Conservation (phyloP, 306 rosid species). For the Senna tora region DNA sequence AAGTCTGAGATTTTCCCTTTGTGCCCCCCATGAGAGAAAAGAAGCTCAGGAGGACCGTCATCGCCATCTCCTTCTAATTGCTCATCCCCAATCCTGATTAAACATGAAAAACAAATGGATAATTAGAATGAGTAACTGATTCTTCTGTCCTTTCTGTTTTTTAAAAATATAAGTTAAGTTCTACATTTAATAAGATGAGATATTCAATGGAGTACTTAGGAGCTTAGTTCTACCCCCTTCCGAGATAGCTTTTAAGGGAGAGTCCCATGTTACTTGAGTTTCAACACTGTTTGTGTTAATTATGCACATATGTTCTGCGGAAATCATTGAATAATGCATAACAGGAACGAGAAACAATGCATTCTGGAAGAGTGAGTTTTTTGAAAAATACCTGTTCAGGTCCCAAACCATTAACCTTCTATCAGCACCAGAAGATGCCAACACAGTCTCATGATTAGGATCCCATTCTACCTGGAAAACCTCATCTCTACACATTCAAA, state of each 20-base stretch:
- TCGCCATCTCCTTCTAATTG: conserved; percentile 82
- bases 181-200: too few relatives aligned
- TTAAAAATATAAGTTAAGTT: too few relatives aligned
- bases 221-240: too few relatives aligned
- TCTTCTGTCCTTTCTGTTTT: neutral
- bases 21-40: conserved; percentile 90
- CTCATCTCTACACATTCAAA: conserved; percentile 66
- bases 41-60: conserved; percentile 90
- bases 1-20: conserved; percentile 91
- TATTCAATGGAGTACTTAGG: too few relatives aligned
- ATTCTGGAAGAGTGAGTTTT: neutral
- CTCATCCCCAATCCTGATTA: conserved; percentile 82
- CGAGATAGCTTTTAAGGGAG: too few relatives aligned
- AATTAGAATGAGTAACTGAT: neutral
- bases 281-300: too few relatives aligned
- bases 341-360: neutral
- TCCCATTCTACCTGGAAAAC: conserved; percentile 99
- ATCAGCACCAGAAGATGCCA: conserved; percentile 90
- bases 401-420: conserved; percentile 96
- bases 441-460: conserved; percentile 82
- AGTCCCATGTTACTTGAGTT: too few relatives aligned
- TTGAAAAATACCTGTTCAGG: conserved; percentile 69
- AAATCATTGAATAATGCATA: neutral
- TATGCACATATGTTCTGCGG: neutral
- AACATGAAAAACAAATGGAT: conserved; percentile 10